Evolutionary conservation across 495 filamentous ascomycete species (phyloP).

Genomic region (Podospora comata): DNA sequence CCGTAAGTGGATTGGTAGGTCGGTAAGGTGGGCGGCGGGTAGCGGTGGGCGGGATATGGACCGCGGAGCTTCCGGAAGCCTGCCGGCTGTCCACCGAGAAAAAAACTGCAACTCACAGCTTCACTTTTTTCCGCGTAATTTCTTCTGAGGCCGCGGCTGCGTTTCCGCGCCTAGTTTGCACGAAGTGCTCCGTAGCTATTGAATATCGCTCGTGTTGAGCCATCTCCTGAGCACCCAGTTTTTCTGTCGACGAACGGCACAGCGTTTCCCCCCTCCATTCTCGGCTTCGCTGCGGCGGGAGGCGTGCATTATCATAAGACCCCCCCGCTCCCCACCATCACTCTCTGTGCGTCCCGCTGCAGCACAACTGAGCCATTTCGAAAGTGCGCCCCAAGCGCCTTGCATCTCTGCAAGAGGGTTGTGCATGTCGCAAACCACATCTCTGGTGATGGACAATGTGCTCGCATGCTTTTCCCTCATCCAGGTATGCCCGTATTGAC

Average conservation of each 20-base stretch:
- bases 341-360: conserved; percentile 2
- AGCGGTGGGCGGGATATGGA: conserved; percentile 15
- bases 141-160: neutral
- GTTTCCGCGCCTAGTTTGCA: neutral
- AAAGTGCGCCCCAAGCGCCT: conserved; percentile 1
- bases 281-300: neutral
- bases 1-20: conserved; percentile 4
- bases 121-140: neutral
- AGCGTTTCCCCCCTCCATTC: conserved; percentile 5
- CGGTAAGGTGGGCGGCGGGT: neutral
- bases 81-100: conserved; percentile 1
- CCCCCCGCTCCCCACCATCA: neutral
- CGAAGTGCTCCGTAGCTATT: neutral
- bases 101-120: neutral
- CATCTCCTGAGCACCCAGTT: neutral
- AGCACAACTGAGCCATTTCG: neutral
- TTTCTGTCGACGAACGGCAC: conserved; percentile 3
- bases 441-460: neutral
- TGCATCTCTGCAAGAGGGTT: neutral
- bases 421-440: neutral
- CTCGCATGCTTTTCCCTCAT: neutral
- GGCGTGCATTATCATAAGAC: too few relatives aligned
- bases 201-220: neutral
- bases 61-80: neutral
- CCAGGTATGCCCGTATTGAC: neutral